Base-by-base conservation (phyloP, 2,329 filamentous ascomycete genomes). In the Aureobasidium subglaciale region DNA sequence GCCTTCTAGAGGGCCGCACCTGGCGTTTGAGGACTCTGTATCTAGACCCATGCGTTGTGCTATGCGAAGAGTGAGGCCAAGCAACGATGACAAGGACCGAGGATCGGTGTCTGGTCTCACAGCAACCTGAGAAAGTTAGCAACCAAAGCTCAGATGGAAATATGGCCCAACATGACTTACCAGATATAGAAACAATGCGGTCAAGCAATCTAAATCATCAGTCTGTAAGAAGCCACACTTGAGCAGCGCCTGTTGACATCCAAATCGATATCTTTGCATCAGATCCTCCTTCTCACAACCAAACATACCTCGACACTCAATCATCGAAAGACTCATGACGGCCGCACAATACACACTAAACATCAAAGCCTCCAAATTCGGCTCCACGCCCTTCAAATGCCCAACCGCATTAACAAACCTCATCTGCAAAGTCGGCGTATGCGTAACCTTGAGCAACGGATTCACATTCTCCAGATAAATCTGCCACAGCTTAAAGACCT, bases 401-500 rank as follows among this genome's bases (percentile, higher is more conserved):
- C 76, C 76, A 1, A 78, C 79, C 2, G 84, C 84, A 57, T 87
- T 80, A 34, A 86, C 76, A 7, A 90, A 73, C 42, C 80, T 78
- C 2, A 79, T 78, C 63, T 90, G 84, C 4, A 89, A 68, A 0
- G 83, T 83, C 0, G 87, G 87, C 1, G 85, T 79, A 65, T 92
- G 88, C 22, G 89, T 82, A 42, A 84, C 64, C 65, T 90, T 91
- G 61, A 83, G 81, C 42, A 90, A 67, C 0, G 87, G 87, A 63
- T 91, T 87, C 55, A 91, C 83, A 59, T 88, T 84, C 46, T 88
- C 83, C 5, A 90, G 72, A 61, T 85, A 90, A 8, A 82, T 74
- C 65, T 90, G 85, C 88, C 88, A 92, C 5, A 92, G 75, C 49
- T 78, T 78, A 63, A 88, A 84, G 24, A 87, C 80, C 30, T 88